Percentiles rank a stretch among this genome's conserved stretches.
These are phyloP conservation scores for Tylopilus subfusipes DNA, from an alignment of 768 basidiomycete genomes.

Conservation along the genomic window DNA sequence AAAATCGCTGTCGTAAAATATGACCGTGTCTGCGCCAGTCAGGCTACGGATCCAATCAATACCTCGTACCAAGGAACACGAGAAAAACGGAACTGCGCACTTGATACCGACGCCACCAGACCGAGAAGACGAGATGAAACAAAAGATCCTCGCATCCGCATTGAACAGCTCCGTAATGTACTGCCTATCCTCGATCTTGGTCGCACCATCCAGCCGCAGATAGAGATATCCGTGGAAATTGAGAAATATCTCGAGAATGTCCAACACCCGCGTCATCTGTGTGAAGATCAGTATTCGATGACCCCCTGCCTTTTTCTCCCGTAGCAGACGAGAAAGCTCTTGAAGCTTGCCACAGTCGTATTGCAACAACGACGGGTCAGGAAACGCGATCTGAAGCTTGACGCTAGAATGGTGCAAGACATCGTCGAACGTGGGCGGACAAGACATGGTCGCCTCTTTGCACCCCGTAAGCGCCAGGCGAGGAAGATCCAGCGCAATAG, in stretches of 20 bases:
- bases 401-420: constrained; percentile 70
- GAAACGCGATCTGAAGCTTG: constrained; percentile 90
- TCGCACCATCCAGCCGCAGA: constrained; percentile 90
- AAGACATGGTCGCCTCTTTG: constrained; percentile 24
- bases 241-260: constrained; percentile 90
- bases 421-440: constrained; percentile 55
- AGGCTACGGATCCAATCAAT: constrained; percentile 42
- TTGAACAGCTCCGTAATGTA: constrained; percentile 88
- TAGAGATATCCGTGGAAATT: constrained; percentile 93
- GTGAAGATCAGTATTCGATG: constrained; percentile 95
- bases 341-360: constrained; percentile 98
- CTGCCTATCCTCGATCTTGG: constrained; percentile 91
- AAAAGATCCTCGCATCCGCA: constrained; percentile 73
- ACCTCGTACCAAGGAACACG: constrained; percentile 12
- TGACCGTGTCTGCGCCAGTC: constrained; percentile 90
- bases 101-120: constrained; percentile 94
- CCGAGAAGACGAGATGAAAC: constrained; percentile 83
- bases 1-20: constrained; percentile 97
- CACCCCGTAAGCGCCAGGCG: constrained; percentile 53
- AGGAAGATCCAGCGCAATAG: constrained; percentile 72
- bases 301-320: constrained; percentile 80
- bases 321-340: constrained; percentile 70
- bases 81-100: constrained; percentile 41
- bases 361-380: constrained; percentile 82
- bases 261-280: constrained; percentile 92